phyloP scores from a whole-genome alignment of 768 basidiomycete genomes.

The Suillus lakei region DNA sequence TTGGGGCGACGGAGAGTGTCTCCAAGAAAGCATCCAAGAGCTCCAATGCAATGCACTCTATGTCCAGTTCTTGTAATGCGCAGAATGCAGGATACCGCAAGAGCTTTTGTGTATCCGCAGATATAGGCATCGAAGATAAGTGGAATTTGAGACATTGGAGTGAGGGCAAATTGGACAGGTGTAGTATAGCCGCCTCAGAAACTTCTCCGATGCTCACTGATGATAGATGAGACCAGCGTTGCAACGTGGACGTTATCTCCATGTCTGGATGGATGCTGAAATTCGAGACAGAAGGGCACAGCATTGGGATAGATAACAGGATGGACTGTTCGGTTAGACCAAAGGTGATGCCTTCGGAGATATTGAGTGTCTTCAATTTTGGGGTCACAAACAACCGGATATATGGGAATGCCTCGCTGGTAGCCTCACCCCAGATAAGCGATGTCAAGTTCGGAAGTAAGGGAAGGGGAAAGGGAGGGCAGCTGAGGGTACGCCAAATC shows the following conservation, averaged over 20 bases:
- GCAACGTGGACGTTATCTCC: neutral
- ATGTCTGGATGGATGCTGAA: neutral
- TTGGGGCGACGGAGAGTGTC: neutral
- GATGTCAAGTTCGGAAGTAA: neutral
- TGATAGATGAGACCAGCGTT: neutral
- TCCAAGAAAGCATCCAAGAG: neutral
- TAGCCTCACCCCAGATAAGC: neutral
- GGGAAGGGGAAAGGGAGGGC: neutral
- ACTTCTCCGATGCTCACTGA: neutral
- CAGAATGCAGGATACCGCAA: neutral
- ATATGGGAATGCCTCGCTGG: no score
- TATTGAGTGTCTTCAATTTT: neutral
- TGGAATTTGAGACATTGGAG: neutral
- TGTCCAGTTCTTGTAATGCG: neutral
- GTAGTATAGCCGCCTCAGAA: neutral
- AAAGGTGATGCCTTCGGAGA: neutral
- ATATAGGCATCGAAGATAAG: neutral
- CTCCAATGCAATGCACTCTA: neutral
- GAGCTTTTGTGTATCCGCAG: neutral
- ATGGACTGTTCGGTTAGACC: neutral
- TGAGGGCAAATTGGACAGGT: neutral
- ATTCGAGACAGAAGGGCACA: neutral
- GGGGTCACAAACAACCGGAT: neutral
- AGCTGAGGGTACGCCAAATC: neutral
- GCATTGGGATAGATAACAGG: neutral